Conservation (phyloP, 148 eudicot species). For the Dianthus caryophyllus region DNA sequence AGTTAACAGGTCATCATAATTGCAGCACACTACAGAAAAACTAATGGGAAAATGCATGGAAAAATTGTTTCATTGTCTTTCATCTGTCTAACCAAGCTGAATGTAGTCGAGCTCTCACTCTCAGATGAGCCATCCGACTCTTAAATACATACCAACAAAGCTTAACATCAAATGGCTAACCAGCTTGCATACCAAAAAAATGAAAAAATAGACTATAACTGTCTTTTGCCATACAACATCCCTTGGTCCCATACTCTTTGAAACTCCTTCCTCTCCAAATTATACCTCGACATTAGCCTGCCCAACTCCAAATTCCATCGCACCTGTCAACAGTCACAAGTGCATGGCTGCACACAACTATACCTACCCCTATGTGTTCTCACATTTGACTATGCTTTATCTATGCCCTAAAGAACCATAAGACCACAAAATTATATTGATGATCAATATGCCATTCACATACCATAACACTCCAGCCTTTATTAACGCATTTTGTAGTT, state of each 20-base stretch:
- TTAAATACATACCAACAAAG: conserved; percentile 6
- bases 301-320: not conserved
- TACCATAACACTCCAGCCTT: conserved; percentile 93
- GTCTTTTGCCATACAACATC: no score
- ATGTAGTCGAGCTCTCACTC: not conserved
- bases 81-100: not conserved
- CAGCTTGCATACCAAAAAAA: no score
- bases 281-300: not conserved
- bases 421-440: not conserved
- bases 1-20: conserved; percentile 12
- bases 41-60: not conserved
- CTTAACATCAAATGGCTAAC: not conserved
- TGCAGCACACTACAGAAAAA: not conserved
- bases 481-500: conserved; percentile 62
- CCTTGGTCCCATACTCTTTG: no score
- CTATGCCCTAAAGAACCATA: not conserved
- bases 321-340: not conserved
- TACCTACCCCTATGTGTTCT: not conserved
- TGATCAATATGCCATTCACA: conserved; percentile 16
- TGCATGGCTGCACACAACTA: not conserved
- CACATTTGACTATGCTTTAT: not conserved
- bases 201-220: no score
- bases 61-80: not conserved
- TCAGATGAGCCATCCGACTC: not conserved
- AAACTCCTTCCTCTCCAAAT: not conserved